These are phyloP conservation scores for Aspergillus spinulosporus DNA, from an alignment of 2,329 filamentous ascomycete genomes.

Conservation along the genomic window DNA sequence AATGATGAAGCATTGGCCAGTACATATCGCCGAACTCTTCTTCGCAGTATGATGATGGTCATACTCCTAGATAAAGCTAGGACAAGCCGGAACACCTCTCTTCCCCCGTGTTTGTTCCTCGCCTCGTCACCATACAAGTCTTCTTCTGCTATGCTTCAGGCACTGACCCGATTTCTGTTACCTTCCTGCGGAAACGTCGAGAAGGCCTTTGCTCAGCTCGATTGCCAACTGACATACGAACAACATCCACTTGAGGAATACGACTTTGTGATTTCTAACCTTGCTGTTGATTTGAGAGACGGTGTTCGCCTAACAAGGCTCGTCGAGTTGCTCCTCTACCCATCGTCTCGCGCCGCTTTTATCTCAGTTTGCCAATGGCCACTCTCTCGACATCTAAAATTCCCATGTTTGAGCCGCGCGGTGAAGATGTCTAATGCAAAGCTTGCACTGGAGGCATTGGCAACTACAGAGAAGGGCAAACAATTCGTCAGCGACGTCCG, in stretches of 20 bases:
- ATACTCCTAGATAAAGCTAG: slow-evolving; percentile 60
- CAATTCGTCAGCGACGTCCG: slow-evolving; percentile 47
- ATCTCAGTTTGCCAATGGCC: slow-evolving; percentile 38
- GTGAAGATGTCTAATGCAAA: slow-evolving; percentile 63
- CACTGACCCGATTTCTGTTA: slow-evolving; percentile 55
- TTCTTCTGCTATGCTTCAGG: slow-evolving; percentile 55
- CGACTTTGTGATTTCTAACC: slow-evolving; percentile 57
- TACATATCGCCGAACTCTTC: slow-evolving; percentile 57
- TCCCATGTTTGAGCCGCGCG: slow-evolving; percentile 55
- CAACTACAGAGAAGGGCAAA: slow-evolving; percentile 44
- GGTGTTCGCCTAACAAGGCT: slow-evolving; percentile 61
- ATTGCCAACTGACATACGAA: slow-evolving; percentile 55
- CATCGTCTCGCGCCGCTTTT: slow-evolving; percentile 8
- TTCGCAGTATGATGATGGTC: slow-evolving; percentile 62
- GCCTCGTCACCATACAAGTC: slow-evolving; percentile 56
- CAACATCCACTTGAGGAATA: slow-evolving; percentile 62
- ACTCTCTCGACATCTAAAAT: slow-evolving; percentile 59
- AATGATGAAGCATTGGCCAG: slow-evolving; percentile 47
- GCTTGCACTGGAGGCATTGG: slow-evolving; percentile 56
- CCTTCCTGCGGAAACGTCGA: slow-evolving; percentile 60
- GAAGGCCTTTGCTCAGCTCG: slow-evolving; percentile 57
- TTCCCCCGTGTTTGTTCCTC: slow-evolving; percentile 52
- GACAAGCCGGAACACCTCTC: slow-evolving; percentile 30
- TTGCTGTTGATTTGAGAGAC: slow-evolving; percentile 63
- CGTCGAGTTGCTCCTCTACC: slow-evolving; percentile 58